These are phyloP conservation scores for Amphicarpaea edgeworthii DNA, from an alignment of 306 rosid genomes.

Conservation along the genomic window DNA sequence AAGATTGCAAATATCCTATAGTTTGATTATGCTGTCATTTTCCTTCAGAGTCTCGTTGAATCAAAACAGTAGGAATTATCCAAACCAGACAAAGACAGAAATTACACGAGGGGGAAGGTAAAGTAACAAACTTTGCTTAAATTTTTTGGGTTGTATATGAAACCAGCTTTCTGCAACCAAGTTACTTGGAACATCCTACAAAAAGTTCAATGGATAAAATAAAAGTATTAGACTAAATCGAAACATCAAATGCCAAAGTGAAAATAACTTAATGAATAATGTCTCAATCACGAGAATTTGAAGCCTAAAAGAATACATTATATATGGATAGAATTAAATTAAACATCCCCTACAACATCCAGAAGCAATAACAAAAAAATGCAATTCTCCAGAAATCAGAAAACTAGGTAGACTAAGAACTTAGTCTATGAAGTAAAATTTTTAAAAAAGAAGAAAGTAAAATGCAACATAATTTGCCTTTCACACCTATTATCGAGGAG, in stretches of 20 bases:
- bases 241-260: constrained; percentile 12
- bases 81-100: constrained; percentile 45
- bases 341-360: constrained; percentile 20
- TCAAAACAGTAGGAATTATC: constrained; percentile 14
- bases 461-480: constrained; percentile 31
- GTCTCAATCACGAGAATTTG: not conserved
- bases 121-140: constrained; percentile 82
- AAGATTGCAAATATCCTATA: not conserved
- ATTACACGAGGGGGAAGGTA: constrained; percentile 51
- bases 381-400: not conserved
- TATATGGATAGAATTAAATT: not conserved
- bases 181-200: constrained; percentile 95
- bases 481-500: constrained; percentile 74
- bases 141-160: constrained; percentile 75
- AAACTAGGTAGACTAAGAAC: not conserved
- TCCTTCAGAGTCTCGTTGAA: constrained; percentile 12
- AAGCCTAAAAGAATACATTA: not conserved
- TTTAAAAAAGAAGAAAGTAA: too few relatives aligned
- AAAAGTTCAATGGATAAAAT: constrained; percentile 38
- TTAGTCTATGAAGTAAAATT: too few relatives aligned
- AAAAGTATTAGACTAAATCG: constrained; percentile 28
- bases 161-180: constrained; percentile 84
- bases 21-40: constrained; percentile 16
- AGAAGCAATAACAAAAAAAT: constrained; percentile 25
- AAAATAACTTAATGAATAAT: constrained; percentile 19